These are phyloP conservation scores for Monascus purpureus DNA, from an alignment of 495 filamentous ascomycete species.

Conservation along the genomic window DNA sequence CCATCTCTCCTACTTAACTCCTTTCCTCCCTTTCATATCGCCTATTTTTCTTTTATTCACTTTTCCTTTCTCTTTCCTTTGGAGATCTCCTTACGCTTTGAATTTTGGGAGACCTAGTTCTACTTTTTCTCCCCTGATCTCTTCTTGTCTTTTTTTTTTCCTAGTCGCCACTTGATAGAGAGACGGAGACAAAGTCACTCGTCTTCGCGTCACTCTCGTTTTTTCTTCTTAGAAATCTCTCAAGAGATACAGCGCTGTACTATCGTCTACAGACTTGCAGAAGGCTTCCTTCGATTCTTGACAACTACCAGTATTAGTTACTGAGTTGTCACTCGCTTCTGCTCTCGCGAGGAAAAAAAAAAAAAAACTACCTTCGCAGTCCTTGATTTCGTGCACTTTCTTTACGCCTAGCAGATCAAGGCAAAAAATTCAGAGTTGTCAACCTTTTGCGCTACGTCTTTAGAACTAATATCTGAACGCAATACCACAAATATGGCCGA, in stretches of 20 bases:
- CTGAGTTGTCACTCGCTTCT: too few relatives aligned
- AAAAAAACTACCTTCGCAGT: too few relatives aligned
- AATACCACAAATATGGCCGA: slow-evolving; percentile 69
- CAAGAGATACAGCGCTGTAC: too few relatives aligned
- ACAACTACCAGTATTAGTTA: too few relatives aligned
- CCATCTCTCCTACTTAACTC: slow-evolving; percentile 9
- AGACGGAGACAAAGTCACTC: slow-evolving; percentile 8
- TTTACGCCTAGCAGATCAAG: not conserved
- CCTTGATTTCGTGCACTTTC: too few relatives aligned
- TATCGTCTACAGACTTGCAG: slow-evolving; percentile 3
- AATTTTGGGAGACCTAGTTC: slow-evolving; percentile 18
- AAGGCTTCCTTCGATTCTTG: slow-evolving; percentile 1
- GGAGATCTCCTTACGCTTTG: slow-evolving; percentile 10
- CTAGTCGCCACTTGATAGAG: slow-evolving; percentile 4
- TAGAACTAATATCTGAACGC: too few relatives aligned
- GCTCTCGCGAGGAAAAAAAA: too few relatives aligned
- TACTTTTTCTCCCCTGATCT: slow-evolving; percentile 14
- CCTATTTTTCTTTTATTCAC: slow-evolving; percentile 14
- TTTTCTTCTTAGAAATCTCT: slow-evolving; percentile 7
- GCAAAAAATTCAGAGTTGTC: too few relatives aligned
- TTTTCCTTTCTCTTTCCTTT: slow-evolving; percentile 18
- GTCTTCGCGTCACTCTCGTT: slow-evolving; percentile 22
- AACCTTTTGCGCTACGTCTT: too few relatives aligned
- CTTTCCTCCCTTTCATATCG: slow-evolving; percentile 15
- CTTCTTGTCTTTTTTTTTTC: slow-evolving; percentile 18